phyloP scores from a whole-genome alignment of 495 filamentous ascomycete species.

The Daldinia grandis region DNA sequence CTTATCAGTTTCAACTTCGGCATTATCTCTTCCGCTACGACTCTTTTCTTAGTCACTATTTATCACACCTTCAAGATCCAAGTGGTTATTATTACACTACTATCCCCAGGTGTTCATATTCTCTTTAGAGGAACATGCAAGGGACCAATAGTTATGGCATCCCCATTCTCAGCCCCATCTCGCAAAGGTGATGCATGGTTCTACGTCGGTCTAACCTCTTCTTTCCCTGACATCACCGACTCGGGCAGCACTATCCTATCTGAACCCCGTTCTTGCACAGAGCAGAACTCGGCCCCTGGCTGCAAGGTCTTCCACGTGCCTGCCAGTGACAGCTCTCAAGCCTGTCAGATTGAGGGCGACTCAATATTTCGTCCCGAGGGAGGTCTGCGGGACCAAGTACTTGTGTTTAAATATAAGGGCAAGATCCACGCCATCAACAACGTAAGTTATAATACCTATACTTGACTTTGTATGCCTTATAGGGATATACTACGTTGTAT shows the following conservation, averaged over 20 bases:
- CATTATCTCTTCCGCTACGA: constrained; percentile 11
- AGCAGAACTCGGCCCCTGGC: constrained; percentile 45
- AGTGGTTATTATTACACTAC: not conserved
- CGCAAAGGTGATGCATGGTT: constrained; percentile 53
- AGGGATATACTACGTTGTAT: not conserved
- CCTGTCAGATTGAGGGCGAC: constrained; percentile 52
- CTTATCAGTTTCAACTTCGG: constrained; percentile 18
- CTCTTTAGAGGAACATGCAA: constrained; percentile 3
- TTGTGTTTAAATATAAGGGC: constrained; percentile 65
- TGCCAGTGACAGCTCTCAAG: constrained; percentile 49
- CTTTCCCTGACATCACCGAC: constrained; percentile 58
- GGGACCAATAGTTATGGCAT: constrained; percentile 16
- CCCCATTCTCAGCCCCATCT: constrained; percentile 43
- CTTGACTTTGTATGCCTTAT: not conserved
- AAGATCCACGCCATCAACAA: constrained; percentile 69
- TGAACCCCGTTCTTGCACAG: constrained; percentile 40
- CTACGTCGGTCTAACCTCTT: constrained; percentile 57
- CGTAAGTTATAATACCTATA: constrained; percentile 51
- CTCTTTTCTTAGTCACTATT: constrained; percentile 9
- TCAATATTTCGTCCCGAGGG: constrained; percentile 28
- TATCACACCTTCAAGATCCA: not conserved
- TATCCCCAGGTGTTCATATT: not conserved
- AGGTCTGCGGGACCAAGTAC: constrained; percentile 63
- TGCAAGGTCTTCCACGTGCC: constrained; percentile 67
- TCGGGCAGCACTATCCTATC: constrained; percentile 48